These are phyloP conservation scores for Posidonia oceanica DNA, from an alignment of 116 monocot species.

Conservation along the genomic window DNA sequence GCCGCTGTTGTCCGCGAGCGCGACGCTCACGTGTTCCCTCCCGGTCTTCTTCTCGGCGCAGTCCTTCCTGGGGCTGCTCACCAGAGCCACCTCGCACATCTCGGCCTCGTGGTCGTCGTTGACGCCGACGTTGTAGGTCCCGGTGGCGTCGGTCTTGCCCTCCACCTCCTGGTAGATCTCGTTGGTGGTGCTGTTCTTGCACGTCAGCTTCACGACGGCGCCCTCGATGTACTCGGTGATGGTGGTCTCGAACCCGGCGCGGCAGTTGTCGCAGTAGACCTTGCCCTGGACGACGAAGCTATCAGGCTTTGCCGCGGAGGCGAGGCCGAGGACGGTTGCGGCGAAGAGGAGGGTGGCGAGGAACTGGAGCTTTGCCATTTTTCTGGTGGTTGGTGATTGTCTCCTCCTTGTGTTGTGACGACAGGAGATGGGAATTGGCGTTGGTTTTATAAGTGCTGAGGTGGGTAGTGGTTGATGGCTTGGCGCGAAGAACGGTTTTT, in stretches of 20 bases:
- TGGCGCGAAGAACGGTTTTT: neutral
- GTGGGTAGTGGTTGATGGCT: neutral
- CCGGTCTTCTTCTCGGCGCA: slow-evolving; percentile 32
- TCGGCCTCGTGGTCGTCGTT: slow-evolving; percentile 37
- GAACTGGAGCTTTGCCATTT: slow-evolving; percentile 10
- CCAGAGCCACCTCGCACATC: slow-evolving; percentile 48
- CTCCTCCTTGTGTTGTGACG: neutral
- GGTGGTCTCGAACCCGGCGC: slow-evolving; percentile 38
- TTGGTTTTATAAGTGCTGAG: neutral
- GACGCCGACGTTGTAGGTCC: slow-evolving; percentile 19
- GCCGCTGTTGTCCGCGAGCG: slow-evolving; percentile 31
- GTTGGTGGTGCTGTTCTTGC: slow-evolving; percentile 13
- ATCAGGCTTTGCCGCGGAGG: neutral
- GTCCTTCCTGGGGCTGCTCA: slow-evolving; percentile 24
- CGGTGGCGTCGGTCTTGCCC: slow-evolving; percentile 19
- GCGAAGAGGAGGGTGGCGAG: neutral
- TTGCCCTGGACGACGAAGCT: slow-evolving; percentile 25
- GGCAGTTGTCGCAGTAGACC: slow-evolving; percentile 52
- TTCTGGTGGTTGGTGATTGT: neutral
- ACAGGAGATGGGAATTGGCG: neutral
- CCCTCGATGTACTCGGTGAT: slow-evolving; percentile 20
- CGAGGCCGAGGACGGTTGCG: neutral
- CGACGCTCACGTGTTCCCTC: slow-evolving; percentile 31
- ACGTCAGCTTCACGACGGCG: slow-evolving; percentile 22
- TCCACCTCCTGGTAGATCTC: slow-evolving; percentile 10